Conservation (phyloP, 2,329 filamentous ascomycete species). For the Colletotrichum incanum region DNA sequence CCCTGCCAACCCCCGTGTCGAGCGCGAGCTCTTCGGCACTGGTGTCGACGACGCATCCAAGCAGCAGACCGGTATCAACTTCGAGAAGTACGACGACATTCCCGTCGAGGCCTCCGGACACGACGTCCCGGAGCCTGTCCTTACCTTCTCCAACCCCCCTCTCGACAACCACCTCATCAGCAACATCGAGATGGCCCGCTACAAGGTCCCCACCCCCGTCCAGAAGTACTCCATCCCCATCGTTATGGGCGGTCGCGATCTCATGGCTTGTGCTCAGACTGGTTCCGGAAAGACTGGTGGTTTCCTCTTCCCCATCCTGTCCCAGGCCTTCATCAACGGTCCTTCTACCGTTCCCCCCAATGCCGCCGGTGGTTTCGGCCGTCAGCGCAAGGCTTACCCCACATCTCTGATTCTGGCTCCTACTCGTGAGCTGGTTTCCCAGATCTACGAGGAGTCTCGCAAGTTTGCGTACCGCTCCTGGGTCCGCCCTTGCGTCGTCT, state of each 20-base stretch:
- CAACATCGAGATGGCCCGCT: slow-evolving; percentile 95
- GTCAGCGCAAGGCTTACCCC: slow-evolving; percentile 97
- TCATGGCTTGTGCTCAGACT: slow-evolving; percentile 99
- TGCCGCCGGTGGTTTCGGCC: slow-evolving; percentile 82
- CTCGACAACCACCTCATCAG: slow-evolving; percentile 92
- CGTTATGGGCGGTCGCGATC: slow-evolving; percentile 96
- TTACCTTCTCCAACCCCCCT: slow-evolving; percentile 92
- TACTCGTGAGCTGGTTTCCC: slow-evolving; percentile 97
- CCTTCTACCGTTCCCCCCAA: slow-evolving; percentile 79
- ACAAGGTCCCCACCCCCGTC: slow-evolving; percentile 96
- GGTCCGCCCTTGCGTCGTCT: slow-evolving; percentile 98
- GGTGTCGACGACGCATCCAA: slow-evolving; percentile 89
- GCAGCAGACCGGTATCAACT: slow-evolving; percentile 99
- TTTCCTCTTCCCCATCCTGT: slow-evolving; percentile 98
- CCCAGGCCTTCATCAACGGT: slow-evolving; percentile 94
- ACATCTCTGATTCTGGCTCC: slow-evolving; percentile 96
- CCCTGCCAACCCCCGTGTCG: slow-evolving; percentile 87
- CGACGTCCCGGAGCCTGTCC: slow-evolving; percentile 92
- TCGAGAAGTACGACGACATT: slow-evolving; percentile 99
- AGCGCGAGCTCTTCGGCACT: slow-evolving; percentile 95
- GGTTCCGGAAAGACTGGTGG: slow-evolving; percentile 99
- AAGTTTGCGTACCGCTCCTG: slow-evolving; percentile 99
- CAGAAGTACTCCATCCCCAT: slow-evolving; percentile 99
- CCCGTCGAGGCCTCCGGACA: slow-evolving; percentile 97
- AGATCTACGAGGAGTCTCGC: slow-evolving; percentile 97